Evolutionary conservation across 148 eudicot genomes (phyloP), one percentile per base, ranked within the genome.

Genomic region (Vaccinium darrowii): DNA sequence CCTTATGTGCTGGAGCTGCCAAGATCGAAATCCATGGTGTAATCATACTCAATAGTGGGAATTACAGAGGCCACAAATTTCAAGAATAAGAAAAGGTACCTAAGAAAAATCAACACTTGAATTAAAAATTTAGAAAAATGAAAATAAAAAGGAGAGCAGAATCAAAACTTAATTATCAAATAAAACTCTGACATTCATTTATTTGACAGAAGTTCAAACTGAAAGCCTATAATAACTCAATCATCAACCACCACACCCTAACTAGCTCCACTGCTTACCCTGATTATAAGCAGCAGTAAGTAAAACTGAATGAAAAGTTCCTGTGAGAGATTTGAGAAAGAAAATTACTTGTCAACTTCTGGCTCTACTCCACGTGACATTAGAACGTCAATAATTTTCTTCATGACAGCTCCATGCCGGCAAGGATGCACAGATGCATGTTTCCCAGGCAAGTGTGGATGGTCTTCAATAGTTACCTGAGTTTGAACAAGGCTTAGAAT

Each of bases 371-470:
- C 99, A 78, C 94, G 93, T 83, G 98, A 93, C 98, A 95, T 94
- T 81, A 95, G 82, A 86, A 95, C 96, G 84, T 97, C 99, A 88
- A 97, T 95, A 71, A 97, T 94, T 92, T 97, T 97, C 91, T 97
- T 97, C 99, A 97, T 97, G 78, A 97, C 99, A 80, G 95, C 99
- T 76, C 95, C 99, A 87, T 97, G 99, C 78, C 92, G 92, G 89
- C 99, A 97, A 81, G 98, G 99, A 88, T 97, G 99, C 53, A 97
- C 95, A 86, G 99, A 97, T 81, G 99, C 99, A 92, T 97, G 99
- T 86, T 97, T 95, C 63, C 99, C 99, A 83, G 98, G 93, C 79
- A 97, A 91, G 88, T 97, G 99, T 50, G 99, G 99, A 88, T 97
- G 99, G 84, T 95, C 98, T 91, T 95, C 99, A 87, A 97, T 95